phyloP scores from a whole-genome alignment of 148 eudicot genomes.

The Agrostemma githago region DNA sequence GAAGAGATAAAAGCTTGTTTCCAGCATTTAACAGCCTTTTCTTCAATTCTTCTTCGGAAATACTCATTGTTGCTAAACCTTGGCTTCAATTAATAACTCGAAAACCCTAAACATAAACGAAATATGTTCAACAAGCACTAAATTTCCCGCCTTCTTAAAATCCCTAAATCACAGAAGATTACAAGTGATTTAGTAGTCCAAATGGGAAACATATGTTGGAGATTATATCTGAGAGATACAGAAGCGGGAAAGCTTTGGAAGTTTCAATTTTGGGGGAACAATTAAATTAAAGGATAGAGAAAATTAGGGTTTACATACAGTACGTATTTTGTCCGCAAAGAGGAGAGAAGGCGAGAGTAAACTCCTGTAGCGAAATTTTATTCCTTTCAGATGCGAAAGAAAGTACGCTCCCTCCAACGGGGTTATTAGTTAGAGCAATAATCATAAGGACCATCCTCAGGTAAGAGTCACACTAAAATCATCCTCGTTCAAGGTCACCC shows the following conservation, averaged over 20 bases:
- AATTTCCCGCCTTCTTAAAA: conserved; percentile 12
- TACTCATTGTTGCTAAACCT: background rate
- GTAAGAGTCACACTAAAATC: too few species aligned
- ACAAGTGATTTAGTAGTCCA: background rate
- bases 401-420: too few species aligned
- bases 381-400: too few species aligned
- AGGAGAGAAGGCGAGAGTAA: background rate
- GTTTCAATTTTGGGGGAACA: background rate
- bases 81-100: background rate
- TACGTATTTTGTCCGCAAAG: conserved; percentile 1
- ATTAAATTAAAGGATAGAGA: background rate
- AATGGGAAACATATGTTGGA: background rate
- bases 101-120: too few species aligned
- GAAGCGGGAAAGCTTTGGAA: background rate
- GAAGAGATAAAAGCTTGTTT: conserved; percentile 31
- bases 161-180: background rate
- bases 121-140: background rate
- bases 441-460: too few species aligned
- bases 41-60: conserved; percentile 40
- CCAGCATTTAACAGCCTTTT: conserved; percentile 49
- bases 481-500: too few species aligned
- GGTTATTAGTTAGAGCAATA: too few species aligned
- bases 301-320: conserved; percentile 23
- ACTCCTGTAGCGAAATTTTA: too few species aligned
- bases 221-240: too few species aligned